phyloP scores from a whole-genome alignment of 306 rosid genomes.

The Gastrolobium villosum region DNA sequence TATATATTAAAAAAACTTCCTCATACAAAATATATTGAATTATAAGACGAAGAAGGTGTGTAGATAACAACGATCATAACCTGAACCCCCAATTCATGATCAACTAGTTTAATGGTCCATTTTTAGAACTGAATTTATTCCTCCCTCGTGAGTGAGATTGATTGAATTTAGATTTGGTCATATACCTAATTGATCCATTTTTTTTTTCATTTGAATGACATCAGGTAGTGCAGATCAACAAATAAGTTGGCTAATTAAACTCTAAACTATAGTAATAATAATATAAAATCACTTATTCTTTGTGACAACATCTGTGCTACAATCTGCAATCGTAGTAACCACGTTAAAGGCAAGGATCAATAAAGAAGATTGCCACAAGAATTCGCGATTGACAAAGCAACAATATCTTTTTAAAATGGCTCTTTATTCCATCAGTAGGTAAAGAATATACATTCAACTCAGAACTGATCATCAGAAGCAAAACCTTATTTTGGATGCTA shows the following conservation, averaged over 20 bases:
- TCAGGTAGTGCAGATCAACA: slow-evolving; percentile 5
- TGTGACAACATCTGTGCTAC: slow-evolving; percentile 47
- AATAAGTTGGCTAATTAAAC: slow-evolving; percentile 12
- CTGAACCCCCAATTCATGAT: background rate
- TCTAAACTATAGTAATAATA: background rate
- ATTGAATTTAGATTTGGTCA: slow-evolving; percentile 4
- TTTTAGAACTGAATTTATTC: background rate
- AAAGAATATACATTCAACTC: slow-evolving; percentile 65
- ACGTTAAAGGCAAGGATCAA: slow-evolving; percentile 70
- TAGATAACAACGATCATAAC: background rate
- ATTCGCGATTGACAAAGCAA: slow-evolving; percentile 46
- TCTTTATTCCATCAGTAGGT: slow-evolving; percentile 63
- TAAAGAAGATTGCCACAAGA: slow-evolving; percentile 53
- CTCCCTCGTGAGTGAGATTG: background rate
- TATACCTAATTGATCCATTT: background rate
- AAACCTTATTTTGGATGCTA: background rate
- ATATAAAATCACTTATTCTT: slow-evolving; percentile 20
- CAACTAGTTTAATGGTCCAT: background rate
- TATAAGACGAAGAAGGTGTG: background rate
- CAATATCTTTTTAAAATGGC: slow-evolving; percentile 56
- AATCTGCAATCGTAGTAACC: slow-evolving; percentile 67
- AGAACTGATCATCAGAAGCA: background rate
- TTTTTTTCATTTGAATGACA: background rate
- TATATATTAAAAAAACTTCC: no score
- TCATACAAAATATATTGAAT: background rate